Evolutionary conservation across 768 basidiomycete species (phyloP).

Genomic region (Lanmaoa pseudosensibilis): DNA sequence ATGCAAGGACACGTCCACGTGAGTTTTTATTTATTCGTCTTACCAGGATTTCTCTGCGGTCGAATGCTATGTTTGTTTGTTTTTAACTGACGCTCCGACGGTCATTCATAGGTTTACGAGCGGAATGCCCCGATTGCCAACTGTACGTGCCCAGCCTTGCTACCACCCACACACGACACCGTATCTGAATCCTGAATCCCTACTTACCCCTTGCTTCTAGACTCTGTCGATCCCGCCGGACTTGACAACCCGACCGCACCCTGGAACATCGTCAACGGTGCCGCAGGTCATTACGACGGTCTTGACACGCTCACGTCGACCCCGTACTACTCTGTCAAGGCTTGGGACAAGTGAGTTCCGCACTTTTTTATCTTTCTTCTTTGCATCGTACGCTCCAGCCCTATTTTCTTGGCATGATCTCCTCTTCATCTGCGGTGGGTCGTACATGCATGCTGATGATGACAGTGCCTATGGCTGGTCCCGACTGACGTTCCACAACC

Average conservation of each 20-base stretch:
- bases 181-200: too few species aligned
- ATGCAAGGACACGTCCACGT: conserved; percentile 32
- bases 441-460: not conserved
- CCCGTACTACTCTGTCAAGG: conserved; percentile 9
- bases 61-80: too few species aligned
- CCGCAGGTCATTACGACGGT: conserved; percentile 30
- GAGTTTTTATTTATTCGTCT: not conserved
- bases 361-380: not conserved
- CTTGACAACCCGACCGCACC: conserved; percentile 26
- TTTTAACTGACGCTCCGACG: not conserved
- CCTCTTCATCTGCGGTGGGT: not conserved
- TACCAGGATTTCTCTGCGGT: too few species aligned
- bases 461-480: conserved; percentile 29
- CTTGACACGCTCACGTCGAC: conserved; percentile 11
- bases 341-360: conserved; percentile 14
- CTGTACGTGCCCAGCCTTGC: conserved; percentile 6
- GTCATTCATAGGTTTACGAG: conserved; percentile 20
- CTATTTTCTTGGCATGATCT: not conserved
- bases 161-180: too few species aligned
- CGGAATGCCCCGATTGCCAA: conserved; percentile 30
- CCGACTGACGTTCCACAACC: conserved; percentile 30
- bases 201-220: not conserved
- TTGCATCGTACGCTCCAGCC: not conserved
- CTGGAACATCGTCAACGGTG: conserved; percentile 32
- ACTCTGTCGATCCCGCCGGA: conserved; percentile 21